Evolutionary conservation across 2,329 filamentous ascomycete species (phyloP).

Genomic region (Penicillium verrucosum): DNA sequence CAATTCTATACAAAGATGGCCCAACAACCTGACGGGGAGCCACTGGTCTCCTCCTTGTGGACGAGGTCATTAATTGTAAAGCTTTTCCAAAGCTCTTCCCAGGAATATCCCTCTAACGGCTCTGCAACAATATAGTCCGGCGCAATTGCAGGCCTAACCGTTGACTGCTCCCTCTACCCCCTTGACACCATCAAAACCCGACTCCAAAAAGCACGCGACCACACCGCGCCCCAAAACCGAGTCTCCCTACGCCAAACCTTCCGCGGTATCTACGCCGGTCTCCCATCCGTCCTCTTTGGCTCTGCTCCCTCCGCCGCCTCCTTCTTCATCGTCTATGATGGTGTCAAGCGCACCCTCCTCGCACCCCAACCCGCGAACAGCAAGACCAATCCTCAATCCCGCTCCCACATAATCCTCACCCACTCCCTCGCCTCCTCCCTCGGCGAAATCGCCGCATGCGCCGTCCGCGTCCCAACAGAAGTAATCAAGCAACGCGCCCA

Average conservation of each 20-base stretch:
- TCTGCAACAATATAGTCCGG: conserved; percentile 60
- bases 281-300: conserved; percentile 84
- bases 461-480: conserved; percentile 89
- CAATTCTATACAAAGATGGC: conserved; percentile 20
- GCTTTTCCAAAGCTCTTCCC: neutral
- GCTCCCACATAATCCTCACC: conserved; percentile 42
- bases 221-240: conserved; percentile 50
- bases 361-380: conserved; percentile 19
- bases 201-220: conserved; percentile 66
- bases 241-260: conserved; percentile 85
- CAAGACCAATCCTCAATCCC: conserved; percentile 28
- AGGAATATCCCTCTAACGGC: conserved; percentile 6
- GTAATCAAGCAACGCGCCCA: conserved; percentile 97
- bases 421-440: conserved; percentile 84
- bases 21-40: conserved; percentile 30
- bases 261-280: conserved; percentile 85
- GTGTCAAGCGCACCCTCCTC: conserved; percentile 59
- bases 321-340: conserved; percentile 95
- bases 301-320: conserved; percentile 91
- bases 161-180: conserved; percentile 94
- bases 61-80: conserved; percentile 42
- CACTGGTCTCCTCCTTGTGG: conserved; percentile 43
- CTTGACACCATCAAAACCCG: conserved; percentile 99
- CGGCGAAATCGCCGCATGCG: conserved; percentile 89
- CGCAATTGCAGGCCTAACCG: conserved; percentile 87